These are phyloP conservation scores for Silene uniflora DNA, from an alignment of 148 eudicot species.

Conservation along the genomic window DNA sequence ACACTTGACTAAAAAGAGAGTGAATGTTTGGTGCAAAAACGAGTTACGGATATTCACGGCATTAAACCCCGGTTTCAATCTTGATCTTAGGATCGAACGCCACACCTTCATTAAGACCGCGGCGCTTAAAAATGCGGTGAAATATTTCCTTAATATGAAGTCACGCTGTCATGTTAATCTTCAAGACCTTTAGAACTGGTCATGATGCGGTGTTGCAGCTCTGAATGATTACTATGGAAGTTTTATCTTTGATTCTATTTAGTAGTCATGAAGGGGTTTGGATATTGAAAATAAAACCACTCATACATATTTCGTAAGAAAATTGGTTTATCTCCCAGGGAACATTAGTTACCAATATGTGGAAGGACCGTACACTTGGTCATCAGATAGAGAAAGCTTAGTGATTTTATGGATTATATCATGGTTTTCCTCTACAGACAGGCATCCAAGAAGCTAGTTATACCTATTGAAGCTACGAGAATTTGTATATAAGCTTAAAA, in stretches of 20 bases:
- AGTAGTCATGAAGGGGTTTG: neutral
- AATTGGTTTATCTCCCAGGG: neutral
- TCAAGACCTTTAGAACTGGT: no score
- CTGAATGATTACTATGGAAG: no score
- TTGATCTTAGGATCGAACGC: no score
- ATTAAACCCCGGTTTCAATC: no score
- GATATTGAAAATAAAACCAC: neutral
- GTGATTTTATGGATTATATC: no score
- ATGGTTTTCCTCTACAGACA: no score
- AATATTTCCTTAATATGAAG: no score
- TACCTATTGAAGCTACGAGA: neutral
- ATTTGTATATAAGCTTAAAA: neutral
- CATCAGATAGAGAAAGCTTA: neutral
- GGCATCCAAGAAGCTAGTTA: conserved; percentile 2
- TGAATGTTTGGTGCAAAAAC: neutral
- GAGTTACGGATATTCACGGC: neutral
- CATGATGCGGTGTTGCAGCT: no score
- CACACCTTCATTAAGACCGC: no score
- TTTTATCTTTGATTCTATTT: neutral
- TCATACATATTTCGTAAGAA: neutral
- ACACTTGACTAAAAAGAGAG: neutral
- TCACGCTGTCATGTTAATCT: no score
- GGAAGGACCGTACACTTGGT: neutral
- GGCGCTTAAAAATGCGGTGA: no score
- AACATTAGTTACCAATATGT: neutral